Evolutionary conservation across 495 filamentous ascomycete genomes (phyloP).

Genomic region (Sordaria brevicollis): DNA sequence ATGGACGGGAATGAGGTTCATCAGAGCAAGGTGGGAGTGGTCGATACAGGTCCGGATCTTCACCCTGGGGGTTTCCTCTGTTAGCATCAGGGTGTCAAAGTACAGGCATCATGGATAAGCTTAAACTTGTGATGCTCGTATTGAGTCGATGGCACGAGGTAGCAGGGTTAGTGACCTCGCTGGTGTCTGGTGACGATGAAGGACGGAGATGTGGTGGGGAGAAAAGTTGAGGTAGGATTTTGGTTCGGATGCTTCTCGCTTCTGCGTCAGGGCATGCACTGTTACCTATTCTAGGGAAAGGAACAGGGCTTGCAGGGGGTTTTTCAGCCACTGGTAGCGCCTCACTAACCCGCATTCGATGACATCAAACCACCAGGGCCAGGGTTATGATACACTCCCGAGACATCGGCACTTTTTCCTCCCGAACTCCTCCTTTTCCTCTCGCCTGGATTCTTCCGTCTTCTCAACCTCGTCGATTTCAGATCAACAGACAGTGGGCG

Average conservation of each 20-base stretch:
- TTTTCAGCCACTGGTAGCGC: conserved; percentile 16
- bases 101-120: neutral
- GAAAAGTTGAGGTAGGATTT: neutral
- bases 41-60: neutral
- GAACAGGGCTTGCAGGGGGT: neutral
- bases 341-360: conserved; percentile 15
- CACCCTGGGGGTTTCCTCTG: neutral
- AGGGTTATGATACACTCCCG: conserved; percentile 18
- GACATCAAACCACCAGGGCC: conserved; percentile 15
- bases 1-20: neutral
- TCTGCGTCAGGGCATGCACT: conserved; percentile 10
- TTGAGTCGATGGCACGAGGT: neutral
- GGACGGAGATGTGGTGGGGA: neutral
- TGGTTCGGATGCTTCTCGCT: conserved; percentile 19
- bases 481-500: neutral
- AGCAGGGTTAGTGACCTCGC: neutral
- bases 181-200: too few species aligned
- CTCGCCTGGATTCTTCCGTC: neutral
- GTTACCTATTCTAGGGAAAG: neutral
- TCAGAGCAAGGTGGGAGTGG: neutral
- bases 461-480: neutral
- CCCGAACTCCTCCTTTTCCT: neutral
- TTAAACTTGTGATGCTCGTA: neutral
- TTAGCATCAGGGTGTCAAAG: neutral
- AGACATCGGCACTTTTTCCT: conserved; percentile 8